phyloP scores from a whole-genome alignment of 345 rosid genomes.

The Luvunga scandens region DNA sequence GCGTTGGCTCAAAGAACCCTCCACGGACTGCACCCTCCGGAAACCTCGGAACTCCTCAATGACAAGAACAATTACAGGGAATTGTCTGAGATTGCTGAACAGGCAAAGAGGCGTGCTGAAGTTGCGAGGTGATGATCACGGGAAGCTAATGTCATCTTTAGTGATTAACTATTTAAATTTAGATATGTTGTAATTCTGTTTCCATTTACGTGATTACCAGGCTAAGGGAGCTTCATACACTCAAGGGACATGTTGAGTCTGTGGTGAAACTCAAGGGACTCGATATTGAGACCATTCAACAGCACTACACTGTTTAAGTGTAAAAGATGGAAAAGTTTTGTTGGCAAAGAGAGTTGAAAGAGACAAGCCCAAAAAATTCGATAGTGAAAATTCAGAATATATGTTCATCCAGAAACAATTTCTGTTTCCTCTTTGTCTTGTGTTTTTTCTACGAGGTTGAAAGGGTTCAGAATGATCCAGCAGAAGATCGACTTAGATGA shows the following conservation, averaged over 20 bases:
- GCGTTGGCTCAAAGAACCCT: conserved; percentile 84
- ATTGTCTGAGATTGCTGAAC: conserved; percentile 82
- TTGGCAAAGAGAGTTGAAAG: conserved; percentile 1
- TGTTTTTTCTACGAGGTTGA: conserved; percentile 9
- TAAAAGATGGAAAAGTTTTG: not conserved
- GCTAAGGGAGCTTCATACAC: conserved; percentile 85
- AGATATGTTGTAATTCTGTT: not conserved
- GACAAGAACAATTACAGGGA: conserved; percentile 67
- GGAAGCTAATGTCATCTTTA: not conserved
- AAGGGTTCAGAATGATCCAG: conserved; percentile 23
- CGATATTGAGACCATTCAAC: conserved; percentile 83
- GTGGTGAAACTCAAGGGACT: conserved; percentile 94
- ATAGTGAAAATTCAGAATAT: not conserved
- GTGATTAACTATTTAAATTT: not conserved
- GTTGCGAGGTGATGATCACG: conserved; percentile 59
- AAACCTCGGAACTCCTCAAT: conserved; percentile 42
- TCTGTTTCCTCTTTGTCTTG: not conserved
- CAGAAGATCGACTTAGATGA: conserved; percentile 9
- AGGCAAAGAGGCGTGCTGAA: conserved; percentile 88
- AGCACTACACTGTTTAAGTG: conserved; percentile 78
- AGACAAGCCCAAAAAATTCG: not conserved
- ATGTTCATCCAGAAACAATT: not conserved
- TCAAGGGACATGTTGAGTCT: conserved; percentile 91
- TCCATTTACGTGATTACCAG: conserved; percentile 25
- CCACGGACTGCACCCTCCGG: conserved; percentile 66